These are phyloP conservation scores for Panellus pusillus DNA, from an alignment of 768 basidiomycete genomes.

Conservation along the genomic window DNA sequence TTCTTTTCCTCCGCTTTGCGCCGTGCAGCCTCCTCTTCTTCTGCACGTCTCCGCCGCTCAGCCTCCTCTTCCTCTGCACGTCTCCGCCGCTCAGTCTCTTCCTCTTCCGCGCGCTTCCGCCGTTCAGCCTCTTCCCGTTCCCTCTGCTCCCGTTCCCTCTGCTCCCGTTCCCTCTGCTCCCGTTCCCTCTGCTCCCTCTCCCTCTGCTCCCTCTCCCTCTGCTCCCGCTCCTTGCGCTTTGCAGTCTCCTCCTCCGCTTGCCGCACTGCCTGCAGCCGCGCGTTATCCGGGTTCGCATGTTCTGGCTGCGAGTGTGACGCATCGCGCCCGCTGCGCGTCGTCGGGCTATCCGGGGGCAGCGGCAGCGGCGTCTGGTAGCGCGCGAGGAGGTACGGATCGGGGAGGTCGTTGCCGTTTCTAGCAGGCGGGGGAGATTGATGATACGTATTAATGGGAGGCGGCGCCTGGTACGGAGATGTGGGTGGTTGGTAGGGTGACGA, in stretches of 20 bases:
- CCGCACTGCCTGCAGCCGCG: slow-evolving; percentile 33
- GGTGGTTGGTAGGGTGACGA: slow-evolving; percentile 21
- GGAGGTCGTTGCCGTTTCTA: slow-evolving; percentile 26
- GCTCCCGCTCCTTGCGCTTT: slow-evolving; percentile 26
- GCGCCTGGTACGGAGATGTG: slow-evolving; percentile 11
- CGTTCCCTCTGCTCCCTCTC: slow-evolving; percentile 37
- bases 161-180: slow-evolving; percentile 10
- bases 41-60: background rate
- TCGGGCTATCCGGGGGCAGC: slow-evolving; percentile 37
- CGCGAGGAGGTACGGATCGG: slow-evolving; percentile 43
- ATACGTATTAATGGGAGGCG: background rate
- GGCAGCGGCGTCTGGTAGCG: slow-evolving; percentile 59
- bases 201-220: slow-evolving; percentile 30
- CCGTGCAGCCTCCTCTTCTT: background rate
- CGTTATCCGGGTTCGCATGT: slow-evolving; percentile 28
- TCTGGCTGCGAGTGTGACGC: slow-evolving; percentile 4
- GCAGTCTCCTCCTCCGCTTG: slow-evolving; percentile 40
- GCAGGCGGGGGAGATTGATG: slow-evolving; percentile 20
- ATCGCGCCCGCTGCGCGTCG: slow-evolving; percentile 27
- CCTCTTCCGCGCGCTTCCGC: slow-evolving; percentile 22
- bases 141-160: slow-evolving; percentile 40
- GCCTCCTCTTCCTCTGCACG: slow-evolving; percentile 9
- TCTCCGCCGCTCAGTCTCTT: slow-evolving; percentile 16
- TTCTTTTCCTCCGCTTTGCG: slow-evolving; percentile 11
- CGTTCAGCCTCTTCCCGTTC: slow-evolving; percentile 43